Base-by-base conservation (phyloP, 2,329 filamentous ascomycete genomes). In the Hymenoscyphus occultus region DNA sequence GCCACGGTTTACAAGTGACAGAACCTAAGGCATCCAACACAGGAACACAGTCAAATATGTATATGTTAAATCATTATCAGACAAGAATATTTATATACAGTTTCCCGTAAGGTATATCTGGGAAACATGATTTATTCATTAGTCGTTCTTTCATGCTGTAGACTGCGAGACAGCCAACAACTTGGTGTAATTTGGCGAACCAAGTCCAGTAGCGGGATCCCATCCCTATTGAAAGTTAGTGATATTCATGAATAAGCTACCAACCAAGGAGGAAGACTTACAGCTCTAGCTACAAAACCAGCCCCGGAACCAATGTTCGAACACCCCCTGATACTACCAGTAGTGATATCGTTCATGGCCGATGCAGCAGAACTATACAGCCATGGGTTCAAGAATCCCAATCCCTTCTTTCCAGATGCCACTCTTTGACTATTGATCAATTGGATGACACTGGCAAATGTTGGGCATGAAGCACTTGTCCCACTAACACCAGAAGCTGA, bases 391-490 rank as follows among this genome's bases (percentile, higher is more conserved):
- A 81, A 70, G 71, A 80, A 80, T 1, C 80, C 79, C 3, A 81
- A 71, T 0, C 76, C 72, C 7, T 72, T 69, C 73, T 83, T 81
- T 2, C 84, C 84, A 22, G 77, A 77, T 0, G 81, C 77, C 14
- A 89, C 73, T 14, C 86, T 77, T 0, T 84, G 85, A 68, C 88
- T 86, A 70, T 90, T 90, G 59, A 90, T 76, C 3, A 90, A 78
- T 4, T 84, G 78, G 51, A 90, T 79, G 61, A 90, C 79, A 39
- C 81, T 83, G 1, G 85, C 81, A 3, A 84, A 83, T 0, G 84
- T 78, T 0, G 88, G 88, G 0, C 82, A 77, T 1, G 85, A 82
- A 14, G 84, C 84, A 13, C 79, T 82, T 0, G 81, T 84, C 3
- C 84, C 84, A 42, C 78, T 79, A 39, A 86, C 80, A 0, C 73